Base-by-base conservation (phyloP, 2,329 filamentous ascomycete species). In the Salinomyces thailandicus region DNA sequence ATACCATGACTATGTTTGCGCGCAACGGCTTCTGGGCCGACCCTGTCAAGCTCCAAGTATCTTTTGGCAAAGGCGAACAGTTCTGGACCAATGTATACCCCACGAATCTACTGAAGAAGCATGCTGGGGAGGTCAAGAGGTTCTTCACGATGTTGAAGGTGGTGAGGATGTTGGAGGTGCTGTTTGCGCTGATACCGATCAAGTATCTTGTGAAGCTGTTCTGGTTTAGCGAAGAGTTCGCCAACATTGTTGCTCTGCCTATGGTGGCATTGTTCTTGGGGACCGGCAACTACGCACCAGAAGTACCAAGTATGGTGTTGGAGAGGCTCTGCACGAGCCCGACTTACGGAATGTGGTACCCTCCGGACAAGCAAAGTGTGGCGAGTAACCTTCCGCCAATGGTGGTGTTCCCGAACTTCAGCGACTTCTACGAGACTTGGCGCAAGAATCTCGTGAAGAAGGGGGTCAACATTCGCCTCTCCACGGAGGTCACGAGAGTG, bases 221-320 rank as follows among this genome's bases (percentile, higher is more conserved):
- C 57, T 62, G 74, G 38, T 85, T 85, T 59, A 77, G 68, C 38
- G 67, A 72, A 7, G 78, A 81, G 37, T 86, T 85, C 52, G 72
- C 72, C 12, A 77, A 85, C 50, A 76, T 75, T 22, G 77, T 85
- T 58, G 75, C 80, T 0, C 67, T 81, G 39, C 81, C 81, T 1
- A 72, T 85, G 54, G 72, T 84, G 19, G 81, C 81, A 0, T 62
- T 85, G 1, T 85, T 86, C 52, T 63, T 85, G 0, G 81, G 81
- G 0, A 85, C 81, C 5, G 79, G 81, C 1, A 85, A 85, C 46
- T 77, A 82, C 48, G 81, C 80, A 0, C 74, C 79, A 0, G 75
- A 83, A 44, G 79, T 85, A 0, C 75, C 80, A 0, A 73, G 71
- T 28, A 77, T 79, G 16, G 76, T 85, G 20, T 63, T 85, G 11